Percentiles rank a stretch among this genome's conserved stretches.
phyloP scores from a whole-genome alignment of 1,284 basidiomycete genomes.

The Pseudomicrostroma phylloplanum region DNA sequence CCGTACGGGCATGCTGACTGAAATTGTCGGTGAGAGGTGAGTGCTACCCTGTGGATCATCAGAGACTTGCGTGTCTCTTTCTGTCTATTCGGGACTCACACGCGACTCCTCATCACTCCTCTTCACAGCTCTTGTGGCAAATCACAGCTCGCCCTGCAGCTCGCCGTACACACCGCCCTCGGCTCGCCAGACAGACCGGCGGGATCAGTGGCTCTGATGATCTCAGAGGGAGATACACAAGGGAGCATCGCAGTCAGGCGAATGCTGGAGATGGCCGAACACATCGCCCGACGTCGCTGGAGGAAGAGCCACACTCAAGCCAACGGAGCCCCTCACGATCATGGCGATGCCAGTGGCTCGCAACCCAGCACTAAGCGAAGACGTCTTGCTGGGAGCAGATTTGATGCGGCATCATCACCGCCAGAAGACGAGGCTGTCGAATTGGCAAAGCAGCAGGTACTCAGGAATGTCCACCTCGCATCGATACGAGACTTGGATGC shows the following conservation, averaged over 20 bases:
- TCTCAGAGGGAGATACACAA: slow-evolving; percentile 7
- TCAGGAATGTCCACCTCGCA: not conserved
- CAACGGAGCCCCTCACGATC: not conserved
- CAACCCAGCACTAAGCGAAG: not conserved
- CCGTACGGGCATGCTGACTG: slow-evolving; percentile 1
- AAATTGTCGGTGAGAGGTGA: slow-evolving; percentile 4
- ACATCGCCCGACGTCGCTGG: not conserved
- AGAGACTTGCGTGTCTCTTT: no score
- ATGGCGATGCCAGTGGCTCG: not conserved
- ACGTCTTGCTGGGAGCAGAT: no score
- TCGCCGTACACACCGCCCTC: slow-evolving; percentile 26
- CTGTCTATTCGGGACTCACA: no score
- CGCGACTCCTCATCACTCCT: no score
- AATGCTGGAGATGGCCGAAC: not conserved
- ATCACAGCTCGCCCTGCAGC: slow-evolving; percentile 33
- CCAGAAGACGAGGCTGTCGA: not conserved
- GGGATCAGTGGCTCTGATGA: not conserved
- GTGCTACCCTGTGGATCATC: no score
- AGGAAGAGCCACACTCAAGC: not conserved
- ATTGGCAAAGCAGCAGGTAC: not conserved
- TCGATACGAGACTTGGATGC: slow-evolving; percentile 4
- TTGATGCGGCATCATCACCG: not conserved
- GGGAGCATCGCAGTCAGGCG: not conserved
- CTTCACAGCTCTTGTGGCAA: slow-evolving; percentile 28
- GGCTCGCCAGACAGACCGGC: slow-evolving; percentile 10